Conservation (phyloP, 768 basidiomycete species). For the Amanita molliuscula region DNA sequence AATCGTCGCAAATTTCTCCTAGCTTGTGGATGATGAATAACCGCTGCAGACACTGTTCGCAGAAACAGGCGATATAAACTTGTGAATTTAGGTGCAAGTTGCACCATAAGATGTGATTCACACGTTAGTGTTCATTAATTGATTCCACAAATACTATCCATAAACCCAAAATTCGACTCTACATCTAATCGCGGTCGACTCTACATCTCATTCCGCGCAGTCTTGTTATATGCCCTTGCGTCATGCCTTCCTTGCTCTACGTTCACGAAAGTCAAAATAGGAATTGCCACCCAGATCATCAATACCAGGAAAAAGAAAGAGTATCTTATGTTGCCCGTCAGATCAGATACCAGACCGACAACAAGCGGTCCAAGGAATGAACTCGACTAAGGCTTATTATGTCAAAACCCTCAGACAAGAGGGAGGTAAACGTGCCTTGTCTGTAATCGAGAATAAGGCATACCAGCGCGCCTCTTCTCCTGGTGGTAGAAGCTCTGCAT, state of each 20-base stretch:
- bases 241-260: slow-evolving; percentile 52
- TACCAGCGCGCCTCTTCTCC: slow-evolving; percentile 91
- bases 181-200: neutral
- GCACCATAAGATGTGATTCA: neutral
- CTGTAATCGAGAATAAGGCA: slow-evolving; percentile 82
- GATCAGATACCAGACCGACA: slow-evolving; percentile 81
- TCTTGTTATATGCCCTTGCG: slow-evolving; percentile 27
- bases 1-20: slow-evolving; percentile 34
- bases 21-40: slow-evolving; percentile 38
- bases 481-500: slow-evolving; percentile 77
- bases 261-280: slow-evolving; percentile 63
- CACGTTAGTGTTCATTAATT: too few species aligned
- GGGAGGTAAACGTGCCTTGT: slow-evolving; percentile 43
- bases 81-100: slow-evolving; percentile 30
- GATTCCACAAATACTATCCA: too few species aligned
- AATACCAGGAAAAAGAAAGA: slow-evolving; percentile 80
- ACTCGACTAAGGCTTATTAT: slow-evolving; percentile 45
- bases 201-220: neutral
- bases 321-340: slow-evolving; percentile 86
- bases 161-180: neutral
- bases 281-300: slow-evolving; percentile 77
- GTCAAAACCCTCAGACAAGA: slow-evolving; percentile 5
- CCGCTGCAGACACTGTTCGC: slow-evolving; percentile 44
- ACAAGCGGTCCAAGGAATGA: slow-evolving; percentile 88
- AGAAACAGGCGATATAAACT: slow-evolving; percentile 54